Evolutionary conservation across 2,329 filamentous ascomycete species (phyloP), one percentile per base, ranked within the genome.

Genomic region (Cercospora brassicicola): DNA sequence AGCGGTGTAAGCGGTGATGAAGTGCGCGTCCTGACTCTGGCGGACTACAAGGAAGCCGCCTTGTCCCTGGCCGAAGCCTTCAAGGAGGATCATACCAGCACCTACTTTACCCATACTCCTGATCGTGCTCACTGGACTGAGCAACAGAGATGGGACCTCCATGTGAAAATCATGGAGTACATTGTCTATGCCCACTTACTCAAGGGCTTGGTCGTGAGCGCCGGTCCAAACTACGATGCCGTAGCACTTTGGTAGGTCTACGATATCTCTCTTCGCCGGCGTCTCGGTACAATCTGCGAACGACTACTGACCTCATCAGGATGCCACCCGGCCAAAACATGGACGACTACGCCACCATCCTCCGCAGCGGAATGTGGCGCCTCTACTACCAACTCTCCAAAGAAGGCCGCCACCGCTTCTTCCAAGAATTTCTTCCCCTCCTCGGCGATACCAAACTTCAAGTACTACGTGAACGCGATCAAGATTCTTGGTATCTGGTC

Each of bases 351-450:
- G 85, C 86, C 82, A 92, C 91, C 63, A 85, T 88, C 69, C 80
- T 94, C 72, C 89, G 91, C 71, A 90, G 87, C 76, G 92, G 92
- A 69, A 87, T 93, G 82, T 94, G 91, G 91, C 85, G 90, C 70
- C 85, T 94, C 69, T 87, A 87, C 80, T 94, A 89, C 81, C 87
- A 90, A 78, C 88, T 95, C 69, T 90, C 90, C 10, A 76, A 84
- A 64, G 91, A 94, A 82, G 90, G 91, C 70, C 87, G 86, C 73
- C 84, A 83, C 72, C 90, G 92, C 71, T 93, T 93, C 85, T 93
- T 91, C 80, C 81, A 84, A 70, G 92, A 95, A 79, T 89, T 94
- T 80, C 79, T 93, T 59, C 91, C 91, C 15, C 84, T 93, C 56
- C 85, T 95, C 71, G 88, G 92, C 80, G 82, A 89, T 73, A 90